These are phyloP conservation scores for Trichoderma virens DNA, from an alignment of 495 filamentous ascomycete species.

Conservation along the genomic window DNA sequence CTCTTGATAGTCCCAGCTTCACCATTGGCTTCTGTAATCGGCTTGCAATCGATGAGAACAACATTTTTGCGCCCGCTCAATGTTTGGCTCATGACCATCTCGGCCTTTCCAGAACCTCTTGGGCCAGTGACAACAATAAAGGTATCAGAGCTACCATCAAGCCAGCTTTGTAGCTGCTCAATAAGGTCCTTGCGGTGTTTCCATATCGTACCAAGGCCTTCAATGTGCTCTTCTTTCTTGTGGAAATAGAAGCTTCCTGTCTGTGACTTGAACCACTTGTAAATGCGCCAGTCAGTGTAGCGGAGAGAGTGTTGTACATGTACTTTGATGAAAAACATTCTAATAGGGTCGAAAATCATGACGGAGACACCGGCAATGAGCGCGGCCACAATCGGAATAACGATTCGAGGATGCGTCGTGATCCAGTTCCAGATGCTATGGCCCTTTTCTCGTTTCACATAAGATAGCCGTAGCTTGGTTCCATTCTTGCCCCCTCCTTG, in stretches of 20 bases:
- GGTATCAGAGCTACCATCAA: constrained; percentile 78
- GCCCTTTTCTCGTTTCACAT: constrained; percentile 65
- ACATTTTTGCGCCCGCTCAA: constrained; percentile 70
- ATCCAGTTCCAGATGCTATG: constrained; percentile 85
- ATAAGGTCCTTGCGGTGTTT: constrained; percentile 78
- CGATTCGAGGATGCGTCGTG: constrained; percentile 77
- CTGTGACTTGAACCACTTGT: constrained; percentile 74
- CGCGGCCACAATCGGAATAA: constrained; percentile 74
- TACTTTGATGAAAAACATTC: constrained; percentile 83
- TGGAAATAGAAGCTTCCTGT: constrained; percentile 56
- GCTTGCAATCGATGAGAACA: constrained; percentile 89
- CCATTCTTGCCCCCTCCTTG: constrained; percentile 63
- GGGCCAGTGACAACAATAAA: constrained; percentile 95
- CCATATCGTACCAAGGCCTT: constrained; percentile 73
- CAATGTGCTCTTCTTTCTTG: constrained; percentile 16
- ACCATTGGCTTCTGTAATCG: constrained; percentile 83
- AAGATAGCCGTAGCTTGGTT: constrained; percentile 70
- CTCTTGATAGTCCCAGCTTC: constrained; percentile 81
- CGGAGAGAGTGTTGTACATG: constrained; percentile 75
- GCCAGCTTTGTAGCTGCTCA: constrained; percentile 72
- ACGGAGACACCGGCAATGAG: constrained; percentile 77
- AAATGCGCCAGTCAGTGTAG: constrained; percentile 58
- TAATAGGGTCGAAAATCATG: constrained; percentile 85
- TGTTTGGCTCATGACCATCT: constrained; percentile 77
- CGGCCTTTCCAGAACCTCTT: constrained; percentile 82